These are phyloP conservation scores for Boletus calvinii DNA, from an alignment of 1,284 basidiomycete species.

Conservation along the genomic window DNA sequence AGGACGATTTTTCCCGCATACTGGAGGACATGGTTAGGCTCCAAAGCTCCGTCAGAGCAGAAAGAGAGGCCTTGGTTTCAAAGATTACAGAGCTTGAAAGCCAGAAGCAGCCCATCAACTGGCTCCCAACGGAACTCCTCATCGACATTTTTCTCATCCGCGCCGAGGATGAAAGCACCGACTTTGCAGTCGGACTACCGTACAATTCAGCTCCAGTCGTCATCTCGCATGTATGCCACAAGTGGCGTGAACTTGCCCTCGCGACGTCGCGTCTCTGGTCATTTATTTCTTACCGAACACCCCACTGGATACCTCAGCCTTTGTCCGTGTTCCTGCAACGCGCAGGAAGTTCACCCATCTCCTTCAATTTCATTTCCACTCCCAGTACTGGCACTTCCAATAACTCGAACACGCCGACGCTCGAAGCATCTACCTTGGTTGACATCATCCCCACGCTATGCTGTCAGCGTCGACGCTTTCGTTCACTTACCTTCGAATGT, in stretches of 20 bases:
- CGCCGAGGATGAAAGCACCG: constrained; percentile 23
- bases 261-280: constrained; percentile 45
- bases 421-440: constrained; percentile 22
- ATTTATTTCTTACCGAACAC: constrained; percentile 35
- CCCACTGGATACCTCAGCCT: constrained; percentile 27
- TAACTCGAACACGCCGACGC: background rate
- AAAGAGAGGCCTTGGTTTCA: constrained; percentile 33
- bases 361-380: constrained; percentile 34
- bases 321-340: constrained; percentile 38
- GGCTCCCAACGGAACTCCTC: constrained; percentile 50
- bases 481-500: constrained; percentile 39
- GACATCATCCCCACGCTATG: constrained; percentile 26
- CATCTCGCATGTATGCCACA: constrained; percentile 47
- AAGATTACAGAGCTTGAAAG: constrained; percentile 37
- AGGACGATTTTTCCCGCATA: constrained; percentile 39
- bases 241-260: constrained; percentile 46
- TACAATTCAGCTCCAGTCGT: constrained; percentile 36
- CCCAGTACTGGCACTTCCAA: constrained; percentile 9
- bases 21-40: constrained; percentile 41
- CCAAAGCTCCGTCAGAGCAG: constrained; percentile 35
- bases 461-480: constrained; percentile 30
- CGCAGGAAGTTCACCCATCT: constrained; percentile 36
- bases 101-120: constrained; percentile 45
- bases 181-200: constrained; percentile 18
- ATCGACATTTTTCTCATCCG: constrained; percentile 41